phyloP scores from a whole-genome alignment of 352 stramenopile genomes.

The Blastocystis sp. region DNA sequence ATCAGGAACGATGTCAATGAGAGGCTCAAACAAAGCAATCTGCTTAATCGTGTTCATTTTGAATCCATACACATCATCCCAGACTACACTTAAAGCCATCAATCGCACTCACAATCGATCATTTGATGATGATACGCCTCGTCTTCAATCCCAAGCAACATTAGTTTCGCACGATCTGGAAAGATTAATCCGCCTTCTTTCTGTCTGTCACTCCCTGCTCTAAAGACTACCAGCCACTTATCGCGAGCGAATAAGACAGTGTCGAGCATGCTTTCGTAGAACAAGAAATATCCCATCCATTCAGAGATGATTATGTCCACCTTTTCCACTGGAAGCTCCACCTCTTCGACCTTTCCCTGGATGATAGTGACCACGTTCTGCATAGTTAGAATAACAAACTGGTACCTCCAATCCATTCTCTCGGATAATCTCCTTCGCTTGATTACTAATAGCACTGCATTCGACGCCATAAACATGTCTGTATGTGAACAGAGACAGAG shows the following conservation, averaged over 20 bases:
- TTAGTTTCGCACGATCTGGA: slow-evolving; percentile 88
- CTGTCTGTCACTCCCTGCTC: not conserved
- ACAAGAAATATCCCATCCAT: slow-evolving; percentile 95
- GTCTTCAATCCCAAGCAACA: slow-evolving; percentile 90
- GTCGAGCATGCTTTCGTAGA: slow-evolving; percentile 96
- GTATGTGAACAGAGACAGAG: not conserved
- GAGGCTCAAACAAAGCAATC: slow-evolving; percentile 88
- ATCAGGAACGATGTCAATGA: slow-evolving; percentile 90
- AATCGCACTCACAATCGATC: slow-evolving; percentile 74
- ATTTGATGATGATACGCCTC: slow-evolving; percentile 86
- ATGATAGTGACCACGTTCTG: slow-evolving; percentile 79
- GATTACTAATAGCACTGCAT: slow-evolving; percentile 85
- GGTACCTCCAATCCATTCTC: slow-evolving; percentile 83
- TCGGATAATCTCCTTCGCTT: slow-evolving; percentile 86
- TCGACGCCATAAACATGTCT: slow-evolving; percentile 87
- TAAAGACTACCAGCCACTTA: slow-evolving; percentile 77
- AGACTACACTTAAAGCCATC: slow-evolving; percentile 73
- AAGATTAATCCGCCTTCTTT: slow-evolving; percentile 84
- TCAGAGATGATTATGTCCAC: slow-evolving; percentile 96
- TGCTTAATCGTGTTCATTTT: slow-evolving; percentile 96
- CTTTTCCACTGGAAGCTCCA: slow-evolving; percentile 81
- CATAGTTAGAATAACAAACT: slow-evolving; percentile 61
- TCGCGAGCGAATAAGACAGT: slow-evolving; percentile 89
- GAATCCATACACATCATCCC: slow-evolving; percentile 97
- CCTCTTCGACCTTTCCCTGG: slow-evolving; percentile 84